Percentiles rank a stretch among this genome's conserved stretches.
phyloP scores from a whole-genome alignment of 108 stramenopile genomes.

The Nitzschia palea region DNA sequence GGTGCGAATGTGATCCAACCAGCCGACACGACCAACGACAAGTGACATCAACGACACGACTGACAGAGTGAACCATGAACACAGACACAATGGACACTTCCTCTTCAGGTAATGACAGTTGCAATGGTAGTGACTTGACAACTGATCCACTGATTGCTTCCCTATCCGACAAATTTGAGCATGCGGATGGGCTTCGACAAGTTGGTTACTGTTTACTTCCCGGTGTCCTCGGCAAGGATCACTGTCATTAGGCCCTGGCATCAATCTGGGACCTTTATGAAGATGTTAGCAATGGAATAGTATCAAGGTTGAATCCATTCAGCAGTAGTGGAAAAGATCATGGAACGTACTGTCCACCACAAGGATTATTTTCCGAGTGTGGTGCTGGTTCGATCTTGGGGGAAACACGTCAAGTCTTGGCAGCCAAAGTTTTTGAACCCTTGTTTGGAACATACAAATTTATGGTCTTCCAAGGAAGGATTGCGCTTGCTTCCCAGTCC shows the following conservation, averaged over 20 bases:
- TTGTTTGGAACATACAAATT: constrained; percentile 50
- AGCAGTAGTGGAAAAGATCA: constrained; percentile 38
- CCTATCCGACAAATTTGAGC: background rate
- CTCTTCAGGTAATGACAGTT: too few relatives aligned
- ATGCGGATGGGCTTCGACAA: background rate
- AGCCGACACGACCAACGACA: too few relatives aligned
- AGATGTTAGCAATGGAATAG: constrained; percentile 45
- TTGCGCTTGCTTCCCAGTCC: constrained; percentile 26
- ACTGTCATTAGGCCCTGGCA: constrained; percentile 41
- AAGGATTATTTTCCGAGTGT: constrained; percentile 8
- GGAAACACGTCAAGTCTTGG: constrained; percentile 48
- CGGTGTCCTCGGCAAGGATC: constrained; percentile 25
- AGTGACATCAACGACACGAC: too few relatives aligned
- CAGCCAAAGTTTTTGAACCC: constrained; percentile 61
- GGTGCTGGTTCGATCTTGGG: constrained; percentile 69
- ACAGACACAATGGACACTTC: too few relatives aligned
- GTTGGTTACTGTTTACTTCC: background rate
- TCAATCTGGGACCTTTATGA: constrained; percentile 58
- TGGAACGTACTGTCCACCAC: constrained; percentile 53
- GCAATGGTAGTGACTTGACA: too few relatives aligned
- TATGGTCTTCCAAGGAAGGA: constrained; percentile 67
- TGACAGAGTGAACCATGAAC: too few relatives aligned
- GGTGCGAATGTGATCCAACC: too few relatives aligned
- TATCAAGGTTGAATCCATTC: constrained; percentile 32
- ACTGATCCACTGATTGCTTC: too few relatives aligned